A percentile compares a stretch with the other conserved stretches of the same genome.
Conservation (phyloP, 1,284 basidiomycete genomes). For the Leccinum idahoense region DNA sequence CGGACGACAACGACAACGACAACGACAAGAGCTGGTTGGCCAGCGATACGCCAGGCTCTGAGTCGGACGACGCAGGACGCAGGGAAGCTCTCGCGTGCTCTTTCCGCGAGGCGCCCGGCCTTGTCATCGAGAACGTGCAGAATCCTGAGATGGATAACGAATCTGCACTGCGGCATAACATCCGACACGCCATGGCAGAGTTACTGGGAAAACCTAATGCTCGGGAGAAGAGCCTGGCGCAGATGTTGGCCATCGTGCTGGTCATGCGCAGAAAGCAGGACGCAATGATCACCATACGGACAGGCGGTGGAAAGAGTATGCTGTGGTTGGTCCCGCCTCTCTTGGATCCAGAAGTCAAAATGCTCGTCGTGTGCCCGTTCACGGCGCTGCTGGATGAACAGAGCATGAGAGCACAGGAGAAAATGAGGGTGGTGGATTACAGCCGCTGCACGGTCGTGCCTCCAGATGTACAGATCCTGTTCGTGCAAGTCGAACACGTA, state of each 20-base stretch:
- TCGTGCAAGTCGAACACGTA: neutral
- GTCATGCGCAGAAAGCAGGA: neutral
- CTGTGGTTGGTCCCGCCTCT: neutral
- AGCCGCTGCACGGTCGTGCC: neutral
- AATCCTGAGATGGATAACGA: neutral
- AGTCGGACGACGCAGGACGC: too few species aligned
- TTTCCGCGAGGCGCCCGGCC: too few species aligned
- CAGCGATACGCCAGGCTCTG: too few species aligned
- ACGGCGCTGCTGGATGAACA: neutral
- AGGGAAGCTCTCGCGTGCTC: too few species aligned
- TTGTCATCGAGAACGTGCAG: neutral
- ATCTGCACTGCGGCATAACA: neutral
- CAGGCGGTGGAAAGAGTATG: slow-evolving; percentile 7
- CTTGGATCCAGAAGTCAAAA: neutral
- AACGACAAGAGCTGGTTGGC: too few species aligned
- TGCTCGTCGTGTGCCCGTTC: slow-evolving; percentile 5
- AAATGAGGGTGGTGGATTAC: neutral
- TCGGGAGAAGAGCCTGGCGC: neutral
- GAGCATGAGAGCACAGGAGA: neutral
- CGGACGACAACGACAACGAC: too few species aligned
- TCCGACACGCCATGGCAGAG: neutral
- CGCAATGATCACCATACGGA: neutral
- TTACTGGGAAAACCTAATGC: neutral
- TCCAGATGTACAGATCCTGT: neutral
- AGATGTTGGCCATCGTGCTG: neutral